Conservation (phyloP, 768 basidiomycete species). For the Chalciporus piperatus region DNA sequence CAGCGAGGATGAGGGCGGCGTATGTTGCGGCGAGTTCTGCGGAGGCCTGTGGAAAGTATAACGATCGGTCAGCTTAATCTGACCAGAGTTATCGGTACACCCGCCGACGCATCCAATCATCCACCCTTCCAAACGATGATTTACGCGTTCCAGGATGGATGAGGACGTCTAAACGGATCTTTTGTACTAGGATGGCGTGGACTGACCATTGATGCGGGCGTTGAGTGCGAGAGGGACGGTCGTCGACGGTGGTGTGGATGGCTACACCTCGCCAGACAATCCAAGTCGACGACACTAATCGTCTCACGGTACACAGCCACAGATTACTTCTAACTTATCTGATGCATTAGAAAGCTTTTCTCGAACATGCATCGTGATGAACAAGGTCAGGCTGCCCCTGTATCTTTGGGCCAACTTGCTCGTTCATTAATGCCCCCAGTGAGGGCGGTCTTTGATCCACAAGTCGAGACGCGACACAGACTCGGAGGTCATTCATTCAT, state of each 20-base stretch:
- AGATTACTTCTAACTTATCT: too few species aligned
- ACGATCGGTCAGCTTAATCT: conserved; percentile 12
- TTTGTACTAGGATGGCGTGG: background rate
- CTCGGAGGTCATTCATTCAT: too few species aligned
- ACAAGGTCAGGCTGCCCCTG: too few species aligned
- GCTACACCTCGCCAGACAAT: background rate
- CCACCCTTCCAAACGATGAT: conserved; percentile 13
- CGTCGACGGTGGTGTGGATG: conserved; percentile 19
- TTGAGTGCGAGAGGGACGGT: conserved; percentile 2
- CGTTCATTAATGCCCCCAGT: too few species aligned
- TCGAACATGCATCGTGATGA: too few species aligned
- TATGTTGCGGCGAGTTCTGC: conserved; percentile 90
- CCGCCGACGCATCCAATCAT: conserved; percentile 10
- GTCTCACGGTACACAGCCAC: conserved; percentile 21
- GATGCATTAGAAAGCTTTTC: too few species aligned
- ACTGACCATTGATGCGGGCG: conserved; percentile 27
- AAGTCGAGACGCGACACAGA: too few species aligned
- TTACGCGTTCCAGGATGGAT: background rate
- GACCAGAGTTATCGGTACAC: conserved; percentile 6
- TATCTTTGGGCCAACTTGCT: too few species aligned
- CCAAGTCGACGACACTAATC: background rate
- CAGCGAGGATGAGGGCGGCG: conserved; percentile 97
- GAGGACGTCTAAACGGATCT: background rate
- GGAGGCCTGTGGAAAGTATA: conserved; percentile 39
- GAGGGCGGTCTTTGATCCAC: too few species aligned